phyloP scores from a whole-genome alignment of 495 filamentous ascomycete genomes.

The Paragyromitra xinjiangensis region DNA sequence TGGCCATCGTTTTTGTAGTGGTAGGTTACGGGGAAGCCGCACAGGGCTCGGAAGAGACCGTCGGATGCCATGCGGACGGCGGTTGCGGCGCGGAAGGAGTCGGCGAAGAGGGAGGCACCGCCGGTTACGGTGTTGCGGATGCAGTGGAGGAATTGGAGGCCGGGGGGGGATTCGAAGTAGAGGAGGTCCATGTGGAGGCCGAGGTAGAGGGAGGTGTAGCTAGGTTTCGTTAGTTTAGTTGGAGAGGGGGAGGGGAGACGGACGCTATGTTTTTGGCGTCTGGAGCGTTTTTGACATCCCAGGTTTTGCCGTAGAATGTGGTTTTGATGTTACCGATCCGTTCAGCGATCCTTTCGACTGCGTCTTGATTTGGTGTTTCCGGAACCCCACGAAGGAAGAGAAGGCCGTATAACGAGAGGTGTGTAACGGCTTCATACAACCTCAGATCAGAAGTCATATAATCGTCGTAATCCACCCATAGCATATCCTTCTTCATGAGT shows the following conservation, averaged over 20 bases:
- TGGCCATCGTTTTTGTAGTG: slow-evolving; percentile 76
- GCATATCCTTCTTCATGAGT: slow-evolving; percentile 59
- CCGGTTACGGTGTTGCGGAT: slow-evolving; percentile 76
- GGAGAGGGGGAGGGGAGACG: slow-evolving; percentile 4
- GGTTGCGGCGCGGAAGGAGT: slow-evolving; percentile 70
- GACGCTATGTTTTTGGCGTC: slow-evolving; percentile 83
- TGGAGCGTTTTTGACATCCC: slow-evolving; percentile 82
- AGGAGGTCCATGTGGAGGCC: slow-evolving; percentile 92
- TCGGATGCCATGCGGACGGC: slow-evolving; percentile 58
- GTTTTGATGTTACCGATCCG: slow-evolving; percentile 78
- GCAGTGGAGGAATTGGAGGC: slow-evolving; percentile 86
- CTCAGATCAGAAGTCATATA: slow-evolving; percentile 69
- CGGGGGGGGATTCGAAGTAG: slow-evolving; percentile 81
- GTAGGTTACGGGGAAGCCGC: slow-evolving; percentile 64
- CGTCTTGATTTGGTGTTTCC: slow-evolving; percentile 63
- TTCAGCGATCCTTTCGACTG: slow-evolving; percentile 72
- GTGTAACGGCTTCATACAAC: slow-evolving; percentile 66
- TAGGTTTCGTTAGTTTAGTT: slow-evolving; percentile 8
- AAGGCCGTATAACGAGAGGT: slow-evolving; percentile 70
- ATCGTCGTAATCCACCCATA: slow-evolving; percentile 69
- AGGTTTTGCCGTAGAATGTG: slow-evolving; percentile 88
- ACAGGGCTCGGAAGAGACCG: slow-evolving; percentile 60
- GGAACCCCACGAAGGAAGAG: slow-evolving; percentile 79
- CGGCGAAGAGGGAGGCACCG: slow-evolving; percentile 83
- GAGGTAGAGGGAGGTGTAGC: slow-evolving; percentile 78